These are phyloP conservation scores for Rossbeevera mucosa DNA, from an alignment of 768 basidiomycete species.

Conservation along the genomic window DNA sequence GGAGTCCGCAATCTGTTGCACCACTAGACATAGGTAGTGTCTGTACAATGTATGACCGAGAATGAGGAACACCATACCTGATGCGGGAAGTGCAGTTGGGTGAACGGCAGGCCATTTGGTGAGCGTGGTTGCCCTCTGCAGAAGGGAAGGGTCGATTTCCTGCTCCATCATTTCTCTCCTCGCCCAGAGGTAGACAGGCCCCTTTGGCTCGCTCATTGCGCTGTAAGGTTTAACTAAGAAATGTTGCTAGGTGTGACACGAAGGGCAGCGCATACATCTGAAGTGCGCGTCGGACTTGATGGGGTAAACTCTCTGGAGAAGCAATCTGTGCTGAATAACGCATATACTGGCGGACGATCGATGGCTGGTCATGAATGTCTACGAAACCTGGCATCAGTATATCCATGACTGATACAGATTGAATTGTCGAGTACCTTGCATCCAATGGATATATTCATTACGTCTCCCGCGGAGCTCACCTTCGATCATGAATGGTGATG, in stretches of 20 bases:
- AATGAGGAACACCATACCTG: constrained; percentile 25
- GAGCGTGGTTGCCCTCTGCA: constrained; percentile 29
- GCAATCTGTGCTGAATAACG: constrained; percentile 56
- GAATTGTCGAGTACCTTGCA: constrained; percentile 46
- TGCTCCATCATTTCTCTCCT: constrained; percentile 69
- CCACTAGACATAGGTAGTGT: constrained; percentile 19
- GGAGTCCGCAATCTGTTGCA: constrained; percentile 41
- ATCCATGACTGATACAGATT: background rate
- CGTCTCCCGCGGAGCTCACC: constrained; percentile 57
- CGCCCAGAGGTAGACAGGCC: constrained; percentile 72
- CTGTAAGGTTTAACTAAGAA: constrained; percentile 29
- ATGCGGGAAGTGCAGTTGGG: constrained; percentile 42
- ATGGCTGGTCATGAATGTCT: constrained; percentile 70
- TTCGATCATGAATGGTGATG: constrained; percentile 53
- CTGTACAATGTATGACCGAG: no score
- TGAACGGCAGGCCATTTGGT: constrained; percentile 53
- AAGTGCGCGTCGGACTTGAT: constrained; percentile 52
- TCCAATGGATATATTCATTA: constrained; percentile 74
- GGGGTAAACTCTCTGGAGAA: constrained; percentile 48
- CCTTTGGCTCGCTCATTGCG: constrained; percentile 65
- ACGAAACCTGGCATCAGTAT: background rate
- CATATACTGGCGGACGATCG: constrained; percentile 75
- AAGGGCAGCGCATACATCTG: constrained; percentile 47
- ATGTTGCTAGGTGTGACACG: background rate
- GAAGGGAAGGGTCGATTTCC: constrained; percentile 40